Conservation (phyloP, 805 yeast species). For the Metschnikowia kunwiensis region DNA sequence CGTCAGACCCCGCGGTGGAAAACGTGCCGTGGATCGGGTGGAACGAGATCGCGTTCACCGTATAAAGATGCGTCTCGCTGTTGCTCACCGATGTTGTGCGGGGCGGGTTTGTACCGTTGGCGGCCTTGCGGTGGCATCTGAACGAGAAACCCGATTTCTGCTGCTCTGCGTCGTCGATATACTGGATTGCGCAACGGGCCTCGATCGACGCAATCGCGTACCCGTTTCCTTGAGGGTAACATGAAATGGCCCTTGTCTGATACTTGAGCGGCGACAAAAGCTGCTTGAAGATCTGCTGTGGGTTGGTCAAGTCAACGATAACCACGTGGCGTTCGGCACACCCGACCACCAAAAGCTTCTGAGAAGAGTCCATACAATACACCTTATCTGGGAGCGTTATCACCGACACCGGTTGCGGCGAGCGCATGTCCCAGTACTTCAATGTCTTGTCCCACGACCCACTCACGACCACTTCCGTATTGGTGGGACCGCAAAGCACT, state of each 20-base stretch:
- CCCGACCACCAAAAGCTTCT: conserved; percentile 83
- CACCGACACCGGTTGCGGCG: conserved; percentile 77
- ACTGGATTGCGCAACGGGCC: conserved; percentile 94
- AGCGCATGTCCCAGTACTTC: conserved; percentile 92
- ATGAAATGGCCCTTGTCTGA: conserved; percentile 80
- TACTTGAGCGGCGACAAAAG: conserved; percentile 76
- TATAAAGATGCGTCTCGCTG: conserved; percentile 62
- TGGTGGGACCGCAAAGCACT: conserved; percentile 82
- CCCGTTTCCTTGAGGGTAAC: conserved; percentile 91
- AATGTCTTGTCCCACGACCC: conserved; percentile 97
- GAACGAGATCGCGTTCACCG: conserved; percentile 77
- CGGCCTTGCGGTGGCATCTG: conserved; percentile 84
- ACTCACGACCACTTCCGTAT: conserved; percentile 77
- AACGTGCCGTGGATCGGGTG: conserved; percentile 91
- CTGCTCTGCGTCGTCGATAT: conserved; percentile 79
- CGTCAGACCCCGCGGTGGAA: conserved; percentile 93
- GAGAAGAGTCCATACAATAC: conserved; percentile 80
- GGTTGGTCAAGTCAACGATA: conserved; percentile 76
- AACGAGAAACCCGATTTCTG: conserved; percentile 76
- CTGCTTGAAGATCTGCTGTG: conserved; percentile 75
- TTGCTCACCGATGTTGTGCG: conserved; percentile 24
- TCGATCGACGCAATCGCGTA: conserved; percentile 91
- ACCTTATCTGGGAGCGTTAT: conserved; percentile 86
- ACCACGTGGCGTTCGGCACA: conserved; percentile 86
- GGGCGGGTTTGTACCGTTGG: conserved; percentile 32